These are phyloP conservation scores for Cystoderma amianthinum DNA, from an alignment of 768 basidiomycete genomes.

Conservation along the genomic window DNA sequence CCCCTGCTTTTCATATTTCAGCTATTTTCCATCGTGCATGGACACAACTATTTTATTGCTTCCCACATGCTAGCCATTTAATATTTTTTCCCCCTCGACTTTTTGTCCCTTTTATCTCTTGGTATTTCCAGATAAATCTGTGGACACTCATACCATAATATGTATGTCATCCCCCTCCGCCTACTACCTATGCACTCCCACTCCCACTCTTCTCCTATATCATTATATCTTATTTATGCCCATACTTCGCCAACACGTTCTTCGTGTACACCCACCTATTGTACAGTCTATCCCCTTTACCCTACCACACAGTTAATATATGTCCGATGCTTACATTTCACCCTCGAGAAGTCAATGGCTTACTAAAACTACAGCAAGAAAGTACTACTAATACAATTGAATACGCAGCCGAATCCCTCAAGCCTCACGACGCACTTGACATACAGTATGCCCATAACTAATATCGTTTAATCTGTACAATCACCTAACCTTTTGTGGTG, in stretches of 20 bases:
- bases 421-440: no score
- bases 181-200: background rate
- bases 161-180: background rate
- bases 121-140: no score
- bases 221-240: background rate
- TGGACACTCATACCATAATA: background rate
- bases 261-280: background rate
- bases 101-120: no score
- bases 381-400: no score
- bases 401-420: no score
- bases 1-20: background rate
- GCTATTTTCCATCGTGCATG: constrained; percentile 1
- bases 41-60: background rate
- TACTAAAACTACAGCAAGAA: no score
- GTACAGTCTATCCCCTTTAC: background rate
- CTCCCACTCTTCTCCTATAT: background rate
- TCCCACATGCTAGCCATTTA: background rate
- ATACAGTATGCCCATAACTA: no score
- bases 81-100: background rate
- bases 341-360: no score
- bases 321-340: no score
- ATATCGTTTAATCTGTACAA: no score
- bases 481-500: no score
- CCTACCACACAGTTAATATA: background rate
- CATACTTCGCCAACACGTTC: background rate